Percentiles rank a stretch among this genome's conserved stretches.
Evolutionary conservation across 129 eudicot species (phyloP).

Genomic region (Artemisia argyi): DNA sequence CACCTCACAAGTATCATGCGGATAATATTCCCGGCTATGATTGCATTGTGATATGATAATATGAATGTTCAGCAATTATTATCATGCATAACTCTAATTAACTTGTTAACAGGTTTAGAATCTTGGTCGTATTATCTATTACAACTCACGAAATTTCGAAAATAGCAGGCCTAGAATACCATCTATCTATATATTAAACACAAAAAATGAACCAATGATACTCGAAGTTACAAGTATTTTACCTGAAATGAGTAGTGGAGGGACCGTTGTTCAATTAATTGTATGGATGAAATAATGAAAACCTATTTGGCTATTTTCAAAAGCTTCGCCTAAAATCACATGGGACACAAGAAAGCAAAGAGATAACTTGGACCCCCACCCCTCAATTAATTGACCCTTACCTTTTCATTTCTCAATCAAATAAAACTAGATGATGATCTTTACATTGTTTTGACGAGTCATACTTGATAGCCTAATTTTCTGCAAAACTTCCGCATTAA

Average conservation of each 20-base stretch:
- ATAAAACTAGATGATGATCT: background rate
- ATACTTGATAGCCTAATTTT: background rate
- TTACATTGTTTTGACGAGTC: background rate
- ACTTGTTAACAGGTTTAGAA: no score
- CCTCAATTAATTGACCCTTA: background rate
- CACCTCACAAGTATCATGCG: constrained; percentile 11
- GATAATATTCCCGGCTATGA: background rate
- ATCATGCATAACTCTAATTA: no score
- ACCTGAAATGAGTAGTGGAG: background rate
- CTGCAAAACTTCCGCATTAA: no score
- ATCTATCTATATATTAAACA: no score
- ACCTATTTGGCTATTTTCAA: constrained; percentile 3
- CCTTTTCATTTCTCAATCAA: background rate
- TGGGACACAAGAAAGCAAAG: constrained; percentile 19
- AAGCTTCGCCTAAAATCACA: constrained; percentile 32
- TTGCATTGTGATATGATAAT: background rate
- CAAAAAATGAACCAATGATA: no score
- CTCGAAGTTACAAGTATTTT: no score
- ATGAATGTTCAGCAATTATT: no score
- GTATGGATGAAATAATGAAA: background rate
- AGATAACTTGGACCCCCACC: constrained; percentile 24
- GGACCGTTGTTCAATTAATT: constrained; percentile 8
- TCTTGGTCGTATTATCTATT: no score
- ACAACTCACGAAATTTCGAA: no score
- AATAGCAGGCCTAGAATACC: no score